Evolutionary conservation across 768 basidiomycete genomes (phyloP).

Genomic region (Leucogyrophana mollusca): DNA sequence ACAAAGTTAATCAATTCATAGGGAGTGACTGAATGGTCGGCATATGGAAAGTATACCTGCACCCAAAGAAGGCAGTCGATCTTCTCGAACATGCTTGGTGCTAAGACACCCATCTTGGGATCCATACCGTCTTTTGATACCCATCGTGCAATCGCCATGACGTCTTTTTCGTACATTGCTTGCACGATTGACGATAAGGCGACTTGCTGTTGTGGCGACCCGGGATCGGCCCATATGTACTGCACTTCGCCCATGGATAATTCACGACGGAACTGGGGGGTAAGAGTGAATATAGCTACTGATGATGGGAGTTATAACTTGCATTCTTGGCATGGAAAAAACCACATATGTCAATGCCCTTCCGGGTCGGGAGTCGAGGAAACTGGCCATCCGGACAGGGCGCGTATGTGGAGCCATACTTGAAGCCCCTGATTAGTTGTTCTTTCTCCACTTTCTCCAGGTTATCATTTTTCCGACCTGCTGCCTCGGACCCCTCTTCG

Average conservation of each 20-base stretch:
- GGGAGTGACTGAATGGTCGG: background rate
- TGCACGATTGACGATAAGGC: constrained; percentile 85
- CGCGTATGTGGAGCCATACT: constrained; percentile 87
- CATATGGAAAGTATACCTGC: constrained; percentile 48
- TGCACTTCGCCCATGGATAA: constrained; percentile 81
- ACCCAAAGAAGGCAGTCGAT: constrained; percentile 85
- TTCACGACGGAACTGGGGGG: constrained; percentile 74
- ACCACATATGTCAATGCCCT: constrained; percentile 85
- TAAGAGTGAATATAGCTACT: background rate
- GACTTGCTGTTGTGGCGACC: constrained; percentile 68
- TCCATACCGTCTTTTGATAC: constrained; percentile 71
- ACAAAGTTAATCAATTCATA: background rate
- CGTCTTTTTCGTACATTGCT: constrained; percentile 67
- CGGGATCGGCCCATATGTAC: constrained; percentile 79
- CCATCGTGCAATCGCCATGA: constrained; percentile 82
- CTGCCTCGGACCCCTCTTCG: constrained; percentile 37
- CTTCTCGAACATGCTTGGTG: constrained; percentile 59
- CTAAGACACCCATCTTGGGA: constrained; percentile 82
- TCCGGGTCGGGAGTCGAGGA: constrained; percentile 65
- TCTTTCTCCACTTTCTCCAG: constrained; percentile 70
- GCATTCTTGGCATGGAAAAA: constrained; percentile 77
- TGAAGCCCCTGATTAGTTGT: constrained; percentile 77
- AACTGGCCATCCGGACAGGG: constrained; percentile 88
- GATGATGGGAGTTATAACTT: constrained; percentile 13
- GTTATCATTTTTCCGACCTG: constrained; percentile 33